A percentile compares a stretch with the other conserved stretches of the same genome.
Evolutionary conservation across 2,329 filamentous ascomycete genomes (phyloP).

Genomic region (Neonectria hederae): DNA sequence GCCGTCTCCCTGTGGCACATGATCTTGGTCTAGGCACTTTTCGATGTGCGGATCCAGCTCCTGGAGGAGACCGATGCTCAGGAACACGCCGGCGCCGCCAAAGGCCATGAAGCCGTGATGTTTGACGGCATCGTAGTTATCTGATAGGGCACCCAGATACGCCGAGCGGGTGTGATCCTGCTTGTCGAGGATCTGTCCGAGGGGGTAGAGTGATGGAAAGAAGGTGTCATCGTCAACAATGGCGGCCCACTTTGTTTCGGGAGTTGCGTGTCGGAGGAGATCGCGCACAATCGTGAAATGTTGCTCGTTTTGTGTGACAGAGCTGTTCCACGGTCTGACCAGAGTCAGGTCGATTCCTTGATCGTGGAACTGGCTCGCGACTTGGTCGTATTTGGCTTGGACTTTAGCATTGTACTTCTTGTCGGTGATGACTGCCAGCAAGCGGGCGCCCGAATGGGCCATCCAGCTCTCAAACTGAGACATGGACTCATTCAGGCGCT

Average conservation of each 20-base stretch:
- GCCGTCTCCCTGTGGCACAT: conserved; percentile 58
- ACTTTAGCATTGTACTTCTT: conserved; percentile 51
- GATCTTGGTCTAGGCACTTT: conserved; percentile 53
- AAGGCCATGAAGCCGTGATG: conserved; percentile 68
- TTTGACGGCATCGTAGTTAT: conserved; percentile 62
- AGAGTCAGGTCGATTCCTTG: conserved; percentile 48
- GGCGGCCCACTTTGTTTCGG: conserved; percentile 62
- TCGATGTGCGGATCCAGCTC: conserved; percentile 59
- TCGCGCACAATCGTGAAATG: conserved; percentile 66
- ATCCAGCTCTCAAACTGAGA: conserved; percentile 66
- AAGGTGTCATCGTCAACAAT: conserved; percentile 73
- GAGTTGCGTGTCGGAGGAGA: conserved; percentile 55
- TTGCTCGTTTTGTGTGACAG: conserved; percentile 59
- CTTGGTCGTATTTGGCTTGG: conserved; percentile 40
- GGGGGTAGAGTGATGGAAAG: conserved; percentile 63
- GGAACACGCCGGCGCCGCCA: conserved; percentile 68
- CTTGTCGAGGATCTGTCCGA: conserved; percentile 57
- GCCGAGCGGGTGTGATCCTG: conserved; percentile 59
- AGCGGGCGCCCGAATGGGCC: conserved; percentile 57
- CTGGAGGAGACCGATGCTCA: conserved; percentile 61
- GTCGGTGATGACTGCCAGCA: conserved; percentile 63
- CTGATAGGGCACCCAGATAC: conserved; percentile 67
- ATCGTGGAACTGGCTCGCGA: conserved; percentile 42
- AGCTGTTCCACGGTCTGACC: conserved; percentile 46
- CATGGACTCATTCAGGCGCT: conserved; percentile 60